A percentile compares a stretch with the other conserved stretches of the same genome.
Conservation (phyloP, 345 rosid species). For the Lepidium didymum region DNA sequence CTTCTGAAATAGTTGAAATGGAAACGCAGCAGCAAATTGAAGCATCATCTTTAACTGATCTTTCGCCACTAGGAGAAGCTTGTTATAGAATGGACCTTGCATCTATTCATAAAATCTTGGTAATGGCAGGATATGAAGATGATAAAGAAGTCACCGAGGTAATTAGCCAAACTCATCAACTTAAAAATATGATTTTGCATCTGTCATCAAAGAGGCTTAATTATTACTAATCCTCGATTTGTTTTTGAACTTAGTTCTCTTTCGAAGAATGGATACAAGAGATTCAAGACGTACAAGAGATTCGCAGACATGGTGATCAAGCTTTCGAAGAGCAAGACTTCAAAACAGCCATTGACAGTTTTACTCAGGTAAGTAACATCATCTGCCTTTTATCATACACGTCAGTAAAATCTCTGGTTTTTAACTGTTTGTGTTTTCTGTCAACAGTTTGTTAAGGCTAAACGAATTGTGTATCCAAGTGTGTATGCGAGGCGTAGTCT, state of each 20-base stretch:
- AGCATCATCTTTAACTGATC: constrained; percentile 41
- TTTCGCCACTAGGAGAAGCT: constrained; percentile 79
- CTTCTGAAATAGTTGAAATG: constrained; percentile 57
- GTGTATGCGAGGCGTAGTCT: constrained; percentile 89
- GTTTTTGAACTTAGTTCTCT: constrained; percentile 45
- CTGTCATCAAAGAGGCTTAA: constrained; percentile 3
- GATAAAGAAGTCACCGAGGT: constrained; percentile 83
- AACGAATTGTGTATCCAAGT: constrained; percentile 64
- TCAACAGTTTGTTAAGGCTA: constrained; percentile 61
- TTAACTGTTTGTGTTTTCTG: background rate
- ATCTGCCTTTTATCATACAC: background rate
- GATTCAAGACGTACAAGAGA: constrained; percentile 69
- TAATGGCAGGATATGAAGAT: constrained; percentile 63
- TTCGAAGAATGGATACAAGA: constrained; percentile 92
- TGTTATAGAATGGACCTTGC: constrained; percentile 78
- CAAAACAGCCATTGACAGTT: constrained; percentile 79
- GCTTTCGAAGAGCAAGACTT: constrained; percentile 82
- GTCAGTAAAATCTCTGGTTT: background rate
- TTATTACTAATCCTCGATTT: background rate
- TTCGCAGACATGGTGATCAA: constrained; percentile 73
- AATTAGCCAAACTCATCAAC: background rate
- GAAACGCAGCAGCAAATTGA: constrained; percentile 39
- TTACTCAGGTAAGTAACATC: constrained; percentile 56
- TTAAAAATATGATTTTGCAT: background rate
- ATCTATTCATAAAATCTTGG: constrained; percentile 77